Evolutionary conservation across 495 filamentous ascomycete genomes (phyloP), one percentile per base, ranked within the genome.

Genomic region (Thozetella sp.): DNA sequence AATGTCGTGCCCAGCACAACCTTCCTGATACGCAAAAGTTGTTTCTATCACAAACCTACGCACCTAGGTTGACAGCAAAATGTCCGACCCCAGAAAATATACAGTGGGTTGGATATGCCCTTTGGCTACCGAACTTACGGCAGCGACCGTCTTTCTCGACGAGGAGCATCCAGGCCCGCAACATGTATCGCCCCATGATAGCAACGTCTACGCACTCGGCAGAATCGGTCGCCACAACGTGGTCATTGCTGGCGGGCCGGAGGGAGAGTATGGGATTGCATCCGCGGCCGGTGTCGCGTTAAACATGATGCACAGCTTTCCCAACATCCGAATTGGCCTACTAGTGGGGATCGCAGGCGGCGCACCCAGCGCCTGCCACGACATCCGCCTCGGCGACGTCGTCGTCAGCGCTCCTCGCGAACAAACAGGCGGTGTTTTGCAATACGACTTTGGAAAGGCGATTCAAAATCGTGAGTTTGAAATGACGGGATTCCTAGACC

Each of bases 101-200:
- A 78, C 70, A 2, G 71, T 86, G 17, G 81, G 76, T 27, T 82
- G 78, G 77, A 78, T 85, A 27, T 83, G 76, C 60, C 75, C 80
- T 2, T 62, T 84, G 4, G 57, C 64, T 6, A 65, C 66, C 15
- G 82, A 86, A 64, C 58, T 61, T 13, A 66, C 76, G 17, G 82
- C 81, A 1, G 82, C 80, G 3, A 57, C 37, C 23, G 65, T 67
- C 23, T 77, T 81, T 63, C 71, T 86, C 6, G 82, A 87, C 59
- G 74, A 78, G 57, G 57, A 72, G 13, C 75, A 83, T 62, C 66
- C 59, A 2, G 13, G 27, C 3, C 63, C 20, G 63, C 55, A 59
- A 15, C 13, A 22, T 25, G 51, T 54, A 3, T 20, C 34, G 12
- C 20, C 24, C 13, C 26, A 55, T n/a, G 55, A 58, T 57, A 25